These are phyloP conservation scores for Rosellinia necatrix DNA, from an alignment of 2,329 filamentous ascomycete species.

Conservation along the genomic window DNA sequence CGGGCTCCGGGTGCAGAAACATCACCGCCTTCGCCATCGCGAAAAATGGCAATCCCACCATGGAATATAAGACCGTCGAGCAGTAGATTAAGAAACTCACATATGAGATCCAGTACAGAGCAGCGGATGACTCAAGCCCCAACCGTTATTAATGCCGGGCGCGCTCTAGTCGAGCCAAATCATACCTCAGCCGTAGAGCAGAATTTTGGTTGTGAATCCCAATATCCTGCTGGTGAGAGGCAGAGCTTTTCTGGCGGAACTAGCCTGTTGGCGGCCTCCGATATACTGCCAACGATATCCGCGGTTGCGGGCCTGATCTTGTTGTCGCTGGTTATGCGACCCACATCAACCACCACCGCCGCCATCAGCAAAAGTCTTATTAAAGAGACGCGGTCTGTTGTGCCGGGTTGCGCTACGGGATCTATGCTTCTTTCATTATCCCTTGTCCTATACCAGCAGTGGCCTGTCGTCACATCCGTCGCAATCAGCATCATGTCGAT, in stretches of 20 bases:
- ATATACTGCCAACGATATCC: background rate
- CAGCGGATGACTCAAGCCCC: background rate
- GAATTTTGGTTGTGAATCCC: background rate
- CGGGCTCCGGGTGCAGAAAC: background rate
- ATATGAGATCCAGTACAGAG: background rate
- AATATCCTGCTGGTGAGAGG: background rate
- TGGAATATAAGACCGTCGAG: background rate
- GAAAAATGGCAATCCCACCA: background rate
- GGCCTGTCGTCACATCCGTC: background rate
- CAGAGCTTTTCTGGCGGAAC: background rate
- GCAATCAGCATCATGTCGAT: background rate
- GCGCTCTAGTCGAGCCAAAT: background rate
- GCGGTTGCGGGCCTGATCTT: background rate
- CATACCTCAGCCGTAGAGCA: background rate
- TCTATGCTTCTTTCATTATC: slow-evolving; percentile 11
- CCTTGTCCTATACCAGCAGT: background rate
- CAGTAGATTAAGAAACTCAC: background rate
- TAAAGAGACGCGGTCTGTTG: background rate
- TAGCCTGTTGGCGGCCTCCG: background rate
- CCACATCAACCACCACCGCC: background rate
- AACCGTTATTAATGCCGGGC: too few species aligned
- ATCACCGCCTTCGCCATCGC: background rate
- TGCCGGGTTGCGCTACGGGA: background rate
- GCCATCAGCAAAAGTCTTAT: background rate
- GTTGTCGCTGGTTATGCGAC: background rate